Percentiles rank a stretch among this genome's conserved stretches.
Evolutionary conservation across 1,284 basidiomycete species (phyloP).

Genomic region (Ganoderma sinense): DNA sequence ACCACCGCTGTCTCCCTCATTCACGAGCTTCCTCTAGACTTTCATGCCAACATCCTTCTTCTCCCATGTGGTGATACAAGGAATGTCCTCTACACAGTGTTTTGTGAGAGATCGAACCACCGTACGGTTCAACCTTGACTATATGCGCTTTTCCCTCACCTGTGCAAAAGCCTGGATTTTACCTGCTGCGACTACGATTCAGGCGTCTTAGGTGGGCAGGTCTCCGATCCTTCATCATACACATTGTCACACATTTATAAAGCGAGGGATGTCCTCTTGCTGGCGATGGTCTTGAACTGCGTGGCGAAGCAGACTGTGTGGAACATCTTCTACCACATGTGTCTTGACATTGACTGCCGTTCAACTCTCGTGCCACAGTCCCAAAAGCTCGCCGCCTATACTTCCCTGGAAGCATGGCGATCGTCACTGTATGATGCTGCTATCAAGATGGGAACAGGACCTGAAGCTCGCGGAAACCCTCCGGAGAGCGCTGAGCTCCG

Average conservation of each 20-base stretch:
- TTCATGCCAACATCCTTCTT: slow-evolving; percentile 53
- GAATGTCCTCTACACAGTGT: slow-evolving; percentile 59
- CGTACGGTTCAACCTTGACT: slow-evolving; percentile 23
- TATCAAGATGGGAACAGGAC: slow-evolving; percentile 48
- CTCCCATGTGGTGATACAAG: slow-evolving; percentile 67
- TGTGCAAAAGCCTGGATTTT: slow-evolving; percentile 54
- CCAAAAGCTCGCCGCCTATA: slow-evolving; percentile 48
- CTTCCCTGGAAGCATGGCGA: slow-evolving; percentile 51
- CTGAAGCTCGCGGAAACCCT: slow-evolving; percentile 25
- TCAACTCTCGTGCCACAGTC: slow-evolving; percentile 51
- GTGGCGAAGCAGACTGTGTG: slow-evolving; percentile 45
- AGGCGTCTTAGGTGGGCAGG: slow-evolving; percentile 56
- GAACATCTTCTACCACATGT: slow-evolving; percentile 66
- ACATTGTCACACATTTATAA: not conserved
- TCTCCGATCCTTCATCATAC: not conserved
- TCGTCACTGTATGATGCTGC: slow-evolving; percentile 48
- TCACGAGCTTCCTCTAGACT: slow-evolving; percentile 53
- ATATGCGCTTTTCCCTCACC: slow-evolving; percentile 8
- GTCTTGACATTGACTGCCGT: slow-evolving; percentile 51
- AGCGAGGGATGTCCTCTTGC: slow-evolving; percentile 52
- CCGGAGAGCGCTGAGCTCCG: slow-evolving; percentile 24
- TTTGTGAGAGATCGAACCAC: slow-evolving; percentile 16
- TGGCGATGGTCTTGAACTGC: slow-evolving; percentile 46
- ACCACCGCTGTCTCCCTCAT: slow-evolving; percentile 59
- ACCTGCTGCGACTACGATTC: slow-evolving; percentile 69